Base-by-base conservation (phyloP, 2,329 filamentous ascomycete genomes). In the Pseudogymnoascus sp. region DNA sequence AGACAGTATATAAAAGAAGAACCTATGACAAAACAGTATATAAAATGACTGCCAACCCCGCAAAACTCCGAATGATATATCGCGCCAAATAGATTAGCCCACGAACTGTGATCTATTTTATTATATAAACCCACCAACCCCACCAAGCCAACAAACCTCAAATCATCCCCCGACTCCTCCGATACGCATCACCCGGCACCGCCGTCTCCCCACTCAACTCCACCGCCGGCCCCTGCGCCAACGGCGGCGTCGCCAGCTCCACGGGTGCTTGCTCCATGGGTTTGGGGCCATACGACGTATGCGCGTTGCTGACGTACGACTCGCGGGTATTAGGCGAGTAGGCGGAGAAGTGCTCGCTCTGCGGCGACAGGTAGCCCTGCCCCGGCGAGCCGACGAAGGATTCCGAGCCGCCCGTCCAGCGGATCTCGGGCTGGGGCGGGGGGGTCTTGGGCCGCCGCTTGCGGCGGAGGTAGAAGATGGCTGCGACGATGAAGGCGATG, bases 401-500 rank as follows among this genome's bases (percentile, higher is more conserved):
- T 24, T 40, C 31, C n/a, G 60, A 50, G 38, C 33, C 14, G 10
- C 60, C 26, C 22, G 46, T 31, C 60, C 60, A 31, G 28, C 19
- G 24, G 22, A 3, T 10, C 37, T 61, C 16, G 6, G 38, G 40
- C 40, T 24, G 60, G 28, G 19, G 33, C 11, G 22, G 38, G 8
- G 37, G 46, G 14, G 37, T 33, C 24, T 50, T 53, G 38, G 43
- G 43, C 7, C 43, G 43, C 14, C 22, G 60, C 26, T 61, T 53
- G 40, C 33, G 60, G n/a, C 28, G 37, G 60, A 16, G 11, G 60
- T 50, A 31, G 6, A 46, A 22, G 60, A 26, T 46, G 35, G 40
- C 24, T 22, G 41, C 61, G 31, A 70, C 28, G 3, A 66, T 66
- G 3, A 70, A n/a, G 22, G 70, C 63, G 3, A 70, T 38, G 7